Percentiles rank a stretch among this genome's conserved stretches.
Evolutionary conservation across 1,139 yeast species (phyloP).

Genomic region (Magnusiomyces tetraspermus): DNA sequence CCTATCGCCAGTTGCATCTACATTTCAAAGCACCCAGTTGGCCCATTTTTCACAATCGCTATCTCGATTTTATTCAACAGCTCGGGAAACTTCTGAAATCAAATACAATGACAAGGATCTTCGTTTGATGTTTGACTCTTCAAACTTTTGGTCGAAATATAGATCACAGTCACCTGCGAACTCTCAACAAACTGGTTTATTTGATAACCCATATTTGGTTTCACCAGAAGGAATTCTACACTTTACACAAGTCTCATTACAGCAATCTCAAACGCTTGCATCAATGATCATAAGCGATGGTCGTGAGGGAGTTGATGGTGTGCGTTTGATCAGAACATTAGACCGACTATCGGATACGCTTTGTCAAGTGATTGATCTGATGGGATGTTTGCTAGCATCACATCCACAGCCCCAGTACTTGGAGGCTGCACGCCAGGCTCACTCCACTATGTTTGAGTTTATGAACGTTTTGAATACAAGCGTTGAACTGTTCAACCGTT

Average conservation of each 20-base stretch:
- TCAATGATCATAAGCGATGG: slow-evolving; percentile 38
- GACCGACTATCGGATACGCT: slow-evolving; percentile 82
- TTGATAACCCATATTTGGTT: slow-evolving; percentile 57
- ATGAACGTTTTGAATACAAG: slow-evolving; percentile 91
- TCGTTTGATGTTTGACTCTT: slow-evolving; percentile 13
- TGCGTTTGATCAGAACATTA: slow-evolving; percentile 42
- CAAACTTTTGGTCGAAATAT: slow-evolving; percentile 10
- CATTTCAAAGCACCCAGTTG: too few species aligned
- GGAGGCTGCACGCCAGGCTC: slow-evolving; percentile 80
- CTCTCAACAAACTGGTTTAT: slow-evolving; percentile 46
- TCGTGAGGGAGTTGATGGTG: slow-evolving; percentile 45
- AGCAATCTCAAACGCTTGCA: slow-evolving; percentile 55
- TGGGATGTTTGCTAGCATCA: slow-evolving; percentile 82
- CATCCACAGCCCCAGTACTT: slow-evolving; percentile 66
- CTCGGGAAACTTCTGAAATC: neutral
- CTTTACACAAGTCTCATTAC: slow-evolving; percentile 57
- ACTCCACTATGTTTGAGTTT: slow-evolving; percentile 81
- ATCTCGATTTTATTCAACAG: neutral
- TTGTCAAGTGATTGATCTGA: slow-evolving; percentile 88
- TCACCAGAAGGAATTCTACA: slow-evolving; percentile 61
- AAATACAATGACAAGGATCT: slow-evolving; percentile 9
- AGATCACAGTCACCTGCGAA: neutral
- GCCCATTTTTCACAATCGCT: neutral
- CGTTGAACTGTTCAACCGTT: slow-evolving; percentile 54
- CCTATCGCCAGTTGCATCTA: too few species aligned